A percentile compares a stretch with the other conserved stretches of the same genome.
These are phyloP conservation scores for Boletus barrowsii DNA, from an alignment of 768 basidiomycete species.

Conservation along the genomic window DNA sequence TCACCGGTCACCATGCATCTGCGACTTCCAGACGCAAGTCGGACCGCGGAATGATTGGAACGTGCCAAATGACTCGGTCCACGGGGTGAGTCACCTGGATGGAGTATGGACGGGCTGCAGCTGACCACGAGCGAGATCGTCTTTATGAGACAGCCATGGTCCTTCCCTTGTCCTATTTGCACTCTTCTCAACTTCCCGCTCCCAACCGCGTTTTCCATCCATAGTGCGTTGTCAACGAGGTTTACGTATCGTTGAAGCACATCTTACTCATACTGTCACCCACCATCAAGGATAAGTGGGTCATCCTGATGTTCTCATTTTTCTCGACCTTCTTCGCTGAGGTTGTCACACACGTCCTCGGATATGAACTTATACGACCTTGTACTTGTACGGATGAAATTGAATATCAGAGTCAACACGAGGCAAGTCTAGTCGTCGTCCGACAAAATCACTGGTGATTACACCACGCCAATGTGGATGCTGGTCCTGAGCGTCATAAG, in stretches of 20 bases:
- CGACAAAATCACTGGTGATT: constrained; percentile 39
- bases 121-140: too few species aligned
- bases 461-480: constrained; percentile 46
- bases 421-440: constrained; percentile 33
- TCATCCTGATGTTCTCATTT: constrained; percentile 80
- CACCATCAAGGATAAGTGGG: constrained; percentile 75
- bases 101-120: too few species aligned
- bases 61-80: too few species aligned
- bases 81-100: too few species aligned
- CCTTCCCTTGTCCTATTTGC: constrained; percentile 42
- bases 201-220: constrained; percentile 47
- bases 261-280: constrained; percentile 77
- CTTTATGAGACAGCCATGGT: background rate
- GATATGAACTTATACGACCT: constrained; percentile 59
- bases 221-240: constrained; percentile 76
- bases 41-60: too few species aligned
- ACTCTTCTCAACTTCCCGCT: constrained; percentile 43
- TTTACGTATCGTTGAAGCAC: constrained; percentile 64
- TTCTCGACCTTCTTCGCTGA: constrained; percentile 48
- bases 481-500: constrained; percentile 74
- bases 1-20: too few species aligned
- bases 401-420: constrained; percentile 56
- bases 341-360: constrained; percentile 60
- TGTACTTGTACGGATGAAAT: constrained; percentile 70
- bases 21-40: too few species aligned